These are phyloP conservation scores for Malassezia caprae DNA, from an alignment of 1,284 basidiomycete genomes.

Conservation along the genomic window DNA sequence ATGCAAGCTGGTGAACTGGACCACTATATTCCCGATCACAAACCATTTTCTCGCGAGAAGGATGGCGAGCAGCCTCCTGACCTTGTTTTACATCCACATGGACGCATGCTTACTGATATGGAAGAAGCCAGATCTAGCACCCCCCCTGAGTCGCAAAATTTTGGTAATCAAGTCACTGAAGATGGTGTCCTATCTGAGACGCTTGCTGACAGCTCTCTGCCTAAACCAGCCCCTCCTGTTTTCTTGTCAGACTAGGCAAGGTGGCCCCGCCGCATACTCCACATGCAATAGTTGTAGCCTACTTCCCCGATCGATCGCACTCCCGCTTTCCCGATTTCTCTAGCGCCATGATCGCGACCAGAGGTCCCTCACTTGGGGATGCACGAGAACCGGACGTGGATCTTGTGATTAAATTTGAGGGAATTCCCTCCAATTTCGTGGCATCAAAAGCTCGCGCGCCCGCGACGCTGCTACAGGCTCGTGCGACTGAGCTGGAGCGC, in stretches of 20 bases:
- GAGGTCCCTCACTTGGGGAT: background rate
- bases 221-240: background rate
- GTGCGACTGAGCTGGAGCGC: slow-evolving; percentile 22
- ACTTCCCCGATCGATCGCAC: background rate
- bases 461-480: slow-evolving; percentile 16
- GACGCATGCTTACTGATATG: background rate
- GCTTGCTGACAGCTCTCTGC: background rate
- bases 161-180: background rate
- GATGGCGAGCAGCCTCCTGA: slow-evolving; percentile 2
- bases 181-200: background rate
- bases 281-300: background rate
- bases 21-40: background rate
- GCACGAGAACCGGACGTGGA: slow-evolving; percentile 1
- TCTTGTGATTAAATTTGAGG: slow-evolving; percentile 17
- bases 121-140: background rate
- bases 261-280: background rate
- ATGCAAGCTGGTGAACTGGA: background rate
- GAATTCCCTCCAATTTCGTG: background rate
- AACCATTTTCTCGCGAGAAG: slow-evolving; percentile 1
- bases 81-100: background rate
- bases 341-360: background rate
- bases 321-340: background rate
- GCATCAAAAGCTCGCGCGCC: slow-evolving; percentile 20
- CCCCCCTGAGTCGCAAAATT: background rate
- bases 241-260: background rate